Evolutionary conservation across 176 grass and related monocot species (phyloP).

Genomic region (Musa troglodytarum): DNA sequence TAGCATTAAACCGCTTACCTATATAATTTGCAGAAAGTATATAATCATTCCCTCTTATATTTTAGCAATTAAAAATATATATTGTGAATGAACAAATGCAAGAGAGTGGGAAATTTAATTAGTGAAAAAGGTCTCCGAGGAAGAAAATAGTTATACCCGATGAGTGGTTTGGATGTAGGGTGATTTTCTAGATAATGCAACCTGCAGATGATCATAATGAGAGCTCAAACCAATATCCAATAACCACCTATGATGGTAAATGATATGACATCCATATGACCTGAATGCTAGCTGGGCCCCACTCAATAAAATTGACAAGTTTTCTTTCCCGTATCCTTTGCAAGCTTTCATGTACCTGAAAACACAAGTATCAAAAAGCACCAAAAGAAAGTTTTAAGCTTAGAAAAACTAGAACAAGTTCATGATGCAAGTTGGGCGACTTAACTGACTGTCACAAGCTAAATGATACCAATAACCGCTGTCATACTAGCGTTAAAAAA

Average conservation of each 20-base stretch:
- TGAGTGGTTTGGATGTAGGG: constrained; percentile 98
- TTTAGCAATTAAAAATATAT: too few relatives aligned
- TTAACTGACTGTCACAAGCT: too few relatives aligned
- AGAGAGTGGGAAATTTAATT: too few relatives aligned
- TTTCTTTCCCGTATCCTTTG: constrained; percentile 98
- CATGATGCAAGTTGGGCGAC: too few relatives aligned
- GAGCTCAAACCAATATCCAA: neutral
- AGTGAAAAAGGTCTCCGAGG: neutral
- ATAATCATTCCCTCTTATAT: too few relatives aligned
- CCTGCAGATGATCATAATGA: constrained; percentile 36
- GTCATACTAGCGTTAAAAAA: too few relatives aligned
- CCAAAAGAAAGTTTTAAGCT: neutral
- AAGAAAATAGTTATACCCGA: constrained; percentile 46
- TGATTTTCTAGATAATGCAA: constrained; percentile 98
- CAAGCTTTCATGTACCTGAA: constrained; percentile 90
- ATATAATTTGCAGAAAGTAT: constrained; percentile 7
- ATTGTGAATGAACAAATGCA: too few relatives aligned
- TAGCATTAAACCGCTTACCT: constrained; percentile 97
- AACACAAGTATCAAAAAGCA: neutral
- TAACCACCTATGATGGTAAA: neutral
- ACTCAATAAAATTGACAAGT: constrained; percentile 98
- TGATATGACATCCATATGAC: constrained; percentile 11
- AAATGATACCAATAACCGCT: too few relatives aligned
- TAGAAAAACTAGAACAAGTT: too few relatives aligned
- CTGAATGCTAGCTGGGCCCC: constrained; percentile 99